These are phyloP conservation scores for Pichia cabralensis DNA, from an alignment of 805 yeast species.

Conservation along the genomic window DNA sequence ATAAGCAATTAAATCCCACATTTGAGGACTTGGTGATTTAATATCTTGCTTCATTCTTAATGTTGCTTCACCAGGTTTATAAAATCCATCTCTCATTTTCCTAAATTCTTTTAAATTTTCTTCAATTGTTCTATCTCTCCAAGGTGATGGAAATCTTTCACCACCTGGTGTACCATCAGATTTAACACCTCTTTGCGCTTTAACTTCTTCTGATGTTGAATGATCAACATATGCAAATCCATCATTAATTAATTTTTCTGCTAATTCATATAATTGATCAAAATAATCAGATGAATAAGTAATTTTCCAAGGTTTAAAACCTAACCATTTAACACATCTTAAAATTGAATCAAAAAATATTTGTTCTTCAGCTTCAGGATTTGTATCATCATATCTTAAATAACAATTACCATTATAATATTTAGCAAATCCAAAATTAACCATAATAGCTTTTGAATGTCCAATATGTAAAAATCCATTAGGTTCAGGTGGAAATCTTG, in stretches of 20 bases:
- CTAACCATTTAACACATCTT: constrained; percentile 87
- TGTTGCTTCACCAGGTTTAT: constrained; percentile 85
- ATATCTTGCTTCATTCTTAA: constrained; percentile 96
- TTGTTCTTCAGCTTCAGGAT: constrained; percentile 98
- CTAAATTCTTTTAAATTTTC: constrained; percentile 74
- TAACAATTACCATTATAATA: constrained; percentile 81
- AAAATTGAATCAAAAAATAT: constrained; percentile 75
- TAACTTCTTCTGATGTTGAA: constrained; percentile 86
- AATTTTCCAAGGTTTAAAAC: constrained; percentile 86
- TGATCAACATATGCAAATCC: constrained; percentile 88
- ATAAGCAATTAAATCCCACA: constrained; percentile 99
- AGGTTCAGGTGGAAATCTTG: constrained; percentile 98
- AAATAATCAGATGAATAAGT: constrained; percentile 96
- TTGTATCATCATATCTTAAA: constrained; percentile 92
- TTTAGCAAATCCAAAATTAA: constrained; percentile 94
- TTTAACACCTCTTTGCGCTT: constrained; percentile 80
- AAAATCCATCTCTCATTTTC: constrained; percentile 84
- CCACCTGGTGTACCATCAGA: constrained; percentile 94
- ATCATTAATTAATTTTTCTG: constrained; percentile 63
- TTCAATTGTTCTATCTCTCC: constrained; percentile 63
- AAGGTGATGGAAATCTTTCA: constrained; percentile 72
- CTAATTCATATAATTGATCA: constrained; percentile 78
- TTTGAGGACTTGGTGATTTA: constrained; percentile 86
- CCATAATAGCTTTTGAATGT: constrained; percentile 95
- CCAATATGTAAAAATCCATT: constrained; percentile 97